Conservation (phyloP, 2,329 filamentous ascomycete genomes). For the Pestalotiopsis sp. region DNA sequence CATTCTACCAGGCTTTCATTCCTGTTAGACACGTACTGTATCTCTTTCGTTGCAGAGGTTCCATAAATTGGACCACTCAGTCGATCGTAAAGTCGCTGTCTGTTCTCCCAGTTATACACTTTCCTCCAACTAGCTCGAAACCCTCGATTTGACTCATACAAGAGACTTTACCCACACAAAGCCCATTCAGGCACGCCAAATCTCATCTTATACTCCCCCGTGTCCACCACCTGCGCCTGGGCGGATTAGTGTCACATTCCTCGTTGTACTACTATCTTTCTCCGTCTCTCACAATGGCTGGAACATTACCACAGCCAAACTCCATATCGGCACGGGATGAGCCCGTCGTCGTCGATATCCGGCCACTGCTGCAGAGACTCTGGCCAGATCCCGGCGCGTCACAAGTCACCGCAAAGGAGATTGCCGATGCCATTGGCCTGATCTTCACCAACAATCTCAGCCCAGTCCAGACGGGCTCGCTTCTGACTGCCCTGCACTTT, state of each 20-base stretch:
- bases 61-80: not conserved
- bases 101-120: not conserved
- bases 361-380: constrained; percentile 72
- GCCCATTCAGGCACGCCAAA: no score
- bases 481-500: constrained; percentile 91
- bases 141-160: not conserved
- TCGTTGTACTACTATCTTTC: not conserved
- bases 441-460: constrained; percentile 91
- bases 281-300: not conserved
- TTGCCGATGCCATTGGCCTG: constrained; percentile 85
- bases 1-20: not conserved
- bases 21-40: not conserved
- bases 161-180: not conserved
- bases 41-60: not conserved
- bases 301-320: constrained; percentile 17
- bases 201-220: not conserved
- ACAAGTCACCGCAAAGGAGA: constrained; percentile 73
- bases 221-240: not conserved
- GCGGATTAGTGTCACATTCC: not conserved
- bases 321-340: constrained; percentile 24
- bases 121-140: not conserved
- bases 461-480: constrained; percentile 83
- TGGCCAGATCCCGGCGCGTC: constrained; percentile 59
- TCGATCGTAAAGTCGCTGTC: not conserved
- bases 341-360: constrained; percentile 57